Evolutionary conservation across 2,329 filamentous ascomycete genomes (phyloP).

Genomic region (Colletotrichum australisinense): DNA sequence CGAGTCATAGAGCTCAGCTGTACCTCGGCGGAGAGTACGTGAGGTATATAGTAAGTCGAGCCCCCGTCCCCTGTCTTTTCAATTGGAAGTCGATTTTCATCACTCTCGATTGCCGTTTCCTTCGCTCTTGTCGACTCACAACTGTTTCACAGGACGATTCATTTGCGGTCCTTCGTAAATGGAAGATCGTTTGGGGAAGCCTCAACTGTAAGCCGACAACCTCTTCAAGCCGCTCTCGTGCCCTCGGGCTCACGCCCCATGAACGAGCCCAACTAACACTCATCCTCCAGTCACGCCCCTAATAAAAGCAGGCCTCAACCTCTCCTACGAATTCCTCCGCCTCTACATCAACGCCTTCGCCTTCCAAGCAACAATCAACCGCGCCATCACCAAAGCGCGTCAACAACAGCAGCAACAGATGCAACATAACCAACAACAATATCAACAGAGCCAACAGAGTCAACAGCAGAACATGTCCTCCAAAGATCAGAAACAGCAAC

Average conservation of each 20-base stretch:
- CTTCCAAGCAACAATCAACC: constrained; percentile 75
- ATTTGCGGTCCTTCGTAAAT: constrained; percentile 73
- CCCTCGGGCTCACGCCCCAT: background rate
- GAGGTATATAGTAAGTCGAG: constrained; percentile 67
- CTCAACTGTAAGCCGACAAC: constrained; percentile 63
- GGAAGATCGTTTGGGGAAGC: constrained; percentile 78
- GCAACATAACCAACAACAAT: background rate
- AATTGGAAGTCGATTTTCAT: background rate
- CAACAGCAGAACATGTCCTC: background rate
- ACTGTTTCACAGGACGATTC: constrained; percentile 67
- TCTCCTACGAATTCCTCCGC: constrained; percentile 79
- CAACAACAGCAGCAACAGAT: constrained; percentile 23
- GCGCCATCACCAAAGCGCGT: constrained; percentile 48
- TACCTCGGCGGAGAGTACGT: constrained; percentile 80
- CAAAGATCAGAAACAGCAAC: constrained; percentile 47
- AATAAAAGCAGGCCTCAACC: constrained; percentile 74
- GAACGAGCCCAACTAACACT: background rate
- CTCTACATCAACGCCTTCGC: constrained; percentile 82
- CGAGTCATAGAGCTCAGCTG: constrained; percentile 75
- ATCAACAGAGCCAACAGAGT: background rate
- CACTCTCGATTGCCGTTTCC: too few relatives aligned
- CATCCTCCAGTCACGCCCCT: constrained; percentile 63
- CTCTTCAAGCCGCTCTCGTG: background rate
- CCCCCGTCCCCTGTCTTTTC: background rate
- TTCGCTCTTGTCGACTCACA: background rate